Evolutionary conservation across 2,329 filamentous ascomycete species (phyloP).

Genomic region (Penicillium brasilianum): DNA sequence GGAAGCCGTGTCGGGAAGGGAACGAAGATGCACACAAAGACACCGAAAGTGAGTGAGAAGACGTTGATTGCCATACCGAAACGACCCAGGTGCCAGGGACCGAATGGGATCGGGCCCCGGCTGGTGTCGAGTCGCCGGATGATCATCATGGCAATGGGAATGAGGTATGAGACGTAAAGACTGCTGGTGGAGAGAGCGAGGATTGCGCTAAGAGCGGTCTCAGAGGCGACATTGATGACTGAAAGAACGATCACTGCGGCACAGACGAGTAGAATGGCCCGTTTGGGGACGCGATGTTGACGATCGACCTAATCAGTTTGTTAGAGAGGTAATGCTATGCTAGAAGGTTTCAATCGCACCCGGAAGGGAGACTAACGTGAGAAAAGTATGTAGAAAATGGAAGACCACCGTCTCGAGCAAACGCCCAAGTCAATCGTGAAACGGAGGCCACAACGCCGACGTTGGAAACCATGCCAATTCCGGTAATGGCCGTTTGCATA

Average conservation of each 20-base stretch:
- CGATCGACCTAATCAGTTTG: constrained; percentile 34
- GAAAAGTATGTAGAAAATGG: constrained; percentile 36
- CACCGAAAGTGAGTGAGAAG: constrained; percentile 42
- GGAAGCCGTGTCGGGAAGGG: constrained; percentile 43
- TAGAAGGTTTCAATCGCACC: background rate
- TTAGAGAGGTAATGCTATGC: background rate
- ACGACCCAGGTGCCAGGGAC: constrained; percentile 40
- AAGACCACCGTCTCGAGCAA: constrained; percentile 55
- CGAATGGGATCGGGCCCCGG: constrained; percentile 28
- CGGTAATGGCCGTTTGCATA: constrained; percentile 46
- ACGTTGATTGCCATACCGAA: constrained; percentile 39
- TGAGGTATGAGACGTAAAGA: constrained; percentile 48
- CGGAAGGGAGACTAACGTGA: constrained; percentile 16
- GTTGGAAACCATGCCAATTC: constrained; percentile 47
- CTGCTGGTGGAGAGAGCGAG: constrained; percentile 46
- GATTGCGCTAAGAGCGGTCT: constrained; percentile 47
- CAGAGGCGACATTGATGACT: constrained; percentile 48
- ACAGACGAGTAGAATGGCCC: constrained; percentile 43
- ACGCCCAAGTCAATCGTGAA: constrained; percentile 57
- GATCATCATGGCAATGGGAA: constrained; percentile 45
- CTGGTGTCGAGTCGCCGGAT: constrained; percentile 36
- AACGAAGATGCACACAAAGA: constrained; percentile 39
- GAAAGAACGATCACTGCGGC: constrained; percentile 41
- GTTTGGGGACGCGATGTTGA: constrained; percentile 42
- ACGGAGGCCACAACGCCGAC: constrained; percentile 54